Percentiles rank a stretch among this genome's conserved stretches.
These are phyloP conservation scores for Ceriops zippeliana DNA, from an alignment of 345 rosid genomes.

Conservation along the genomic window DNA sequence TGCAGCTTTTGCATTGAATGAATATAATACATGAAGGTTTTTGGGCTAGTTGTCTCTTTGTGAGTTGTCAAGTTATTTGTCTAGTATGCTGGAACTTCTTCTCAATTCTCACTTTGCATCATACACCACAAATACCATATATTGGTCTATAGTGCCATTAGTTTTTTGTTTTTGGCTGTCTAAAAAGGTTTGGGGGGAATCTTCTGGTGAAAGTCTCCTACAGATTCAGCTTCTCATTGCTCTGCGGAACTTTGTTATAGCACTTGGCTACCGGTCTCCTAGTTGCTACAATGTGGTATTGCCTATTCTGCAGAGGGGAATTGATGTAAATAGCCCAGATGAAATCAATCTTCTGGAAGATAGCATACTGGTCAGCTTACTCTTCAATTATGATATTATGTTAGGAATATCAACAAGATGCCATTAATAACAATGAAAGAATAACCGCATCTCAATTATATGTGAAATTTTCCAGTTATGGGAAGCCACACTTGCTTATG, in stretches of 20 bases:
- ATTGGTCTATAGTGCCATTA: background rate
- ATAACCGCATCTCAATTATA: constrained; percentile 19
- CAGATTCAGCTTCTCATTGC: constrained; percentile 98
- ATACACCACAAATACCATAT: background rate
- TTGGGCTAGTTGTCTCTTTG: too few relatives aligned
- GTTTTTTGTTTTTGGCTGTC: constrained; percentile 9
- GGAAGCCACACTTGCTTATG: constrained; percentile 87
- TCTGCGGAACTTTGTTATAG: constrained; percentile 78
- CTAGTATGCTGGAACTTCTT: background rate
- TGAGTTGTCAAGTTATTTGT: background rate
- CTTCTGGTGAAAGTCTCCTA: constrained; percentile 92
- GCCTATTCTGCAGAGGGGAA: constrained; percentile 84
- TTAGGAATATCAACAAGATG: background rate
- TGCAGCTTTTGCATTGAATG: background rate
- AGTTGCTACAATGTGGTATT: constrained; percentile 67
- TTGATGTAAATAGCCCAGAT: constrained; percentile 83
- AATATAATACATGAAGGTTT: too few relatives aligned
- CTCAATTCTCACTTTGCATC: background rate
- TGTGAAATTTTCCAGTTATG: constrained; percentile 66
- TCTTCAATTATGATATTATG: background rate
- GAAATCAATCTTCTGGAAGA: constrained; percentile 93
- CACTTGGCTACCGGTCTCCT: constrained; percentile 86
- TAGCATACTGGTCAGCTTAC: constrained; percentile 71
- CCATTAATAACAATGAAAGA: background rate
- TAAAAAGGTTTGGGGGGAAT: constrained; percentile 91